Conservation (phyloP, 768 basidiomycete genomes). For the Leccinum boreale region DNA sequence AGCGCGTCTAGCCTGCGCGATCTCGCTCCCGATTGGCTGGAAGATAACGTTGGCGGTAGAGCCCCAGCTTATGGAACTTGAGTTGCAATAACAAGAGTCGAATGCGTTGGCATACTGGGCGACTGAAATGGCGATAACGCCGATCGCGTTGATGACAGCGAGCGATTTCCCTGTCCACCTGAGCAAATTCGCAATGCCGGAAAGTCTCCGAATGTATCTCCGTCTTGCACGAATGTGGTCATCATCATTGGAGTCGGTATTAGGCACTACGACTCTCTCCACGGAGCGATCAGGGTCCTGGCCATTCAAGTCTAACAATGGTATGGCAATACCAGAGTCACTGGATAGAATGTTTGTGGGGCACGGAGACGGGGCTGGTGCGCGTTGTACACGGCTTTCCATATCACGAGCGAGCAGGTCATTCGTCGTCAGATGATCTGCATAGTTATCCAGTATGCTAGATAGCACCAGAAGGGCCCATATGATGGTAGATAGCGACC, state of each 20-base stretch:
- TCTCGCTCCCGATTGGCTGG: conserved; percentile 8
- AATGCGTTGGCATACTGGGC: conserved; percentile 29
- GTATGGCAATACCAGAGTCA: background rate
- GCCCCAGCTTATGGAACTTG: conserved; percentile 21
- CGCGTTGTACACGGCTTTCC: background rate
- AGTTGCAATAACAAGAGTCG: conserved; percentile 29
- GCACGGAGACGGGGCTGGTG: background rate
- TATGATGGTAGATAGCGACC: conserved; percentile 18
- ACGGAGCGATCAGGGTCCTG: background rate
- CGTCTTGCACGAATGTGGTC: background rate
- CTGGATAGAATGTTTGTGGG: no score
- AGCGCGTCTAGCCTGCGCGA: conserved; percentile 24
- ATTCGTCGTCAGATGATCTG: background rate
- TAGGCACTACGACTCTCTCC: background rate
- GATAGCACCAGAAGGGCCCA: conserved; percentile 28
- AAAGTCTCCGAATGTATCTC: background rate
- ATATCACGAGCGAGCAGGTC: background rate
- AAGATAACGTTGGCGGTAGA: conserved; percentile 32
- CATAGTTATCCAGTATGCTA: conserved; percentile 10
- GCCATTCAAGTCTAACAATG: background rate
- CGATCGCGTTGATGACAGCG: conserved; percentile 27
- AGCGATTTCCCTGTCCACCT: conserved; percentile 27
- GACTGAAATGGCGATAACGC: conserved; percentile 23
- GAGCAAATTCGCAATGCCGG: conserved; percentile 12
- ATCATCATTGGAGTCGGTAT: background rate